phyloP scores from a whole-genome alignment of 495 filamentous ascomycete species.

The Talaromyces trachyspermus region DNA sequence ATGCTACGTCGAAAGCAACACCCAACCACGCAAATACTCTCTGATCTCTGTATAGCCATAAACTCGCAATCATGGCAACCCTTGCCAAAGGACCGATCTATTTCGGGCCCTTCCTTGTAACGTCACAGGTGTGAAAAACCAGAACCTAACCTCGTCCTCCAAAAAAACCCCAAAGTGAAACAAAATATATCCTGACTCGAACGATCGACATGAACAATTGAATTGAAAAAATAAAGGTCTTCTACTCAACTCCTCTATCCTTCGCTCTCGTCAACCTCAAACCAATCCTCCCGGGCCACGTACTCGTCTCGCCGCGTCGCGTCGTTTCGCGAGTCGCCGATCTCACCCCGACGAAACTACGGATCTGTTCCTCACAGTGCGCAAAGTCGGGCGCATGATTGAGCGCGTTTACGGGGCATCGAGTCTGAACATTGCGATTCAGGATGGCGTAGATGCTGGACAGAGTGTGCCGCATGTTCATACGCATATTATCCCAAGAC shows the following conservation, averaged over 20 bases:
- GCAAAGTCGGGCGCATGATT: constrained; percentile 70
- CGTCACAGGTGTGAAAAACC: constrained; percentile 28
- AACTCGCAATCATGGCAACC: constrained; percentile 9
- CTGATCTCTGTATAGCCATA: too few species aligned
- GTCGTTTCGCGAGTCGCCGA: constrained; percentile 66
- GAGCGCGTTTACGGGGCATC: constrained; percentile 59
- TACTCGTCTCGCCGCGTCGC: constrained; percentile 60
- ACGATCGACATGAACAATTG: too few species aligned
- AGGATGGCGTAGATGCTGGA: constrained; percentile 82
- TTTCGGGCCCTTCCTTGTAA: constrained; percentile 42
- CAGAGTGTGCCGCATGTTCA: constrained; percentile 91
- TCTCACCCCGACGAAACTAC: constrained; percentile 66
- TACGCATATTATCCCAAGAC: constrained; percentile 84
- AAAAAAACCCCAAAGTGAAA: background rate
- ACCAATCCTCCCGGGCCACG: constrained; percentile 87
- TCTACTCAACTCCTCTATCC: constrained; percentile 69
- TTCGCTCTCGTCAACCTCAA: constrained; percentile 92
- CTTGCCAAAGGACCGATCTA: constrained; percentile 31
- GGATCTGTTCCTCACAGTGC: constrained; percentile 80
- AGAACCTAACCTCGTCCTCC: background rate
- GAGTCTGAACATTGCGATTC: constrained; percentile 84
- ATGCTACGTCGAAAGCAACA: too few species aligned
- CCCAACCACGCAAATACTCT: too few species aligned
- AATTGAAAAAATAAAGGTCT: too few species aligned
- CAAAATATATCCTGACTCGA: too few species aligned